Conservation (phyloP, 1,139 yeast species). For the Pichia sp. region DNA sequence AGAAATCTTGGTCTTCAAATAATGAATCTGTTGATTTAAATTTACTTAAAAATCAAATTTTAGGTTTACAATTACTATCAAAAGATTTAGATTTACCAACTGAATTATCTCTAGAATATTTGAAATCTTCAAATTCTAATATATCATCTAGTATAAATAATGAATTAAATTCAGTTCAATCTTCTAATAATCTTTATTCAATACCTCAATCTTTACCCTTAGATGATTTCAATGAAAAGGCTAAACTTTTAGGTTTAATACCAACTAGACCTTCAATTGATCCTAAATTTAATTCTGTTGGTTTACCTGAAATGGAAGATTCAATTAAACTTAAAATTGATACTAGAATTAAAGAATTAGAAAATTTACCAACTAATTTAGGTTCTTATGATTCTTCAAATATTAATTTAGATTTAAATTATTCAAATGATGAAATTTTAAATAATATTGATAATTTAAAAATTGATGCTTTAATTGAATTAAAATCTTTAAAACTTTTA, state of each 20-base stretch:
- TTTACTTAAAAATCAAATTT: conserved; percentile 58
- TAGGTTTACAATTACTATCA: conserved; percentile 68
- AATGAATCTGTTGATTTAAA: conserved; percentile 37
- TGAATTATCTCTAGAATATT: conserved; percentile 25
- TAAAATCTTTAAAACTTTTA: conserved; percentile 71
- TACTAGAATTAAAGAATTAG: conserved; percentile 69
- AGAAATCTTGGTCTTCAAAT: conserved; percentile 19
- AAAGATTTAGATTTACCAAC: conserved; percentile 71
- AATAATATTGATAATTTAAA: conserved; percentile 37
- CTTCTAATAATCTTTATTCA: too few species aligned
- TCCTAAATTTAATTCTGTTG: conserved; percentile 64
- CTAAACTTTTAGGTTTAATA: conserved; percentile 26
- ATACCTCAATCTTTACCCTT: conserved; percentile 15
- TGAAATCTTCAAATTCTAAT: conserved; percentile 6
- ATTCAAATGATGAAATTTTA: conserved; percentile 49
- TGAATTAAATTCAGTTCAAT: not conserved
- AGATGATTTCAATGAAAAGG: conserved; percentile 27
- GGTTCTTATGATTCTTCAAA: conserved; percentile 51
- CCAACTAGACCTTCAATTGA: conserved; percentile 50
- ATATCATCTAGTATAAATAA: not conserved
- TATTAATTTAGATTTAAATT: conserved; percentile 47
- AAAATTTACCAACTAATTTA: conserved; percentile 41
- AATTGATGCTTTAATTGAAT: conserved; percentile 65
- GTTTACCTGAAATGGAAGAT: conserved; percentile 46
- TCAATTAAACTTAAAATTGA: conserved; percentile 50